These are phyloP conservation scores for Aspergillus affinis DNA, from an alignment of 495 filamentous ascomycete genomes.

Conservation along the genomic window DNA sequence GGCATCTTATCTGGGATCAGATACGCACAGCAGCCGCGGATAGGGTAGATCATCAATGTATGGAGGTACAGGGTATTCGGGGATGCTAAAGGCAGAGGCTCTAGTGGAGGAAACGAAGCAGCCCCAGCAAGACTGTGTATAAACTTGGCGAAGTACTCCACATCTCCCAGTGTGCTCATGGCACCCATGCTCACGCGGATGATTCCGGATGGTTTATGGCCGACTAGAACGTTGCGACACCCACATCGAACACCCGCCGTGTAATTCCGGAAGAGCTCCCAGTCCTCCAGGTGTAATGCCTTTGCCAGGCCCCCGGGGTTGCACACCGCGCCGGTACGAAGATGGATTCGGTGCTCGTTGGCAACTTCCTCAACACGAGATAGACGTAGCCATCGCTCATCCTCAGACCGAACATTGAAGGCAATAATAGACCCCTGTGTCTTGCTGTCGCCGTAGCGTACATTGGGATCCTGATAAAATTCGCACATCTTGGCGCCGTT, in stretches of 20 bases:
- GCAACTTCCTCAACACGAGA: constrained; percentile 63
- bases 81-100: background rate
- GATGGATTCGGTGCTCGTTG: constrained; percentile 59
- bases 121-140: constrained; percentile 49
- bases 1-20: background rate
- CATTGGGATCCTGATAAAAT: constrained; percentile 57
- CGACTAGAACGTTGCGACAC: constrained; percentile 49
- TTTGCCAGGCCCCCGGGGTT: constrained; percentile 56
- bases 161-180: constrained; percentile 64
- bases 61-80: background rate
- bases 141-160: constrained; percentile 58
- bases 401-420: constrained; percentile 59
- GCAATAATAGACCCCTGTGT: constrained; percentile 55
- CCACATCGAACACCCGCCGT: constrained; percentile 65
- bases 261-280: constrained; percentile 61
- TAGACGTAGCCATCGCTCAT: constrained; percentile 58
- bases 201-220: constrained; percentile 60
- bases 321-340: constrained; percentile 68
- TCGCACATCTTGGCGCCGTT: constrained; percentile 58
- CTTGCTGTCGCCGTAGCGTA: constrained; percentile 47
- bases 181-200: constrained; percentile 69
- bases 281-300: constrained; percentile 45
- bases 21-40: constrained; percentile 7
- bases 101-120: background rate
- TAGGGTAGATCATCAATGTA: constrained; percentile 6